phyloP scores from a whole-genome alignment of 192 early-diverging fungal species.

The Entophlyctis helioformis region DNA sequence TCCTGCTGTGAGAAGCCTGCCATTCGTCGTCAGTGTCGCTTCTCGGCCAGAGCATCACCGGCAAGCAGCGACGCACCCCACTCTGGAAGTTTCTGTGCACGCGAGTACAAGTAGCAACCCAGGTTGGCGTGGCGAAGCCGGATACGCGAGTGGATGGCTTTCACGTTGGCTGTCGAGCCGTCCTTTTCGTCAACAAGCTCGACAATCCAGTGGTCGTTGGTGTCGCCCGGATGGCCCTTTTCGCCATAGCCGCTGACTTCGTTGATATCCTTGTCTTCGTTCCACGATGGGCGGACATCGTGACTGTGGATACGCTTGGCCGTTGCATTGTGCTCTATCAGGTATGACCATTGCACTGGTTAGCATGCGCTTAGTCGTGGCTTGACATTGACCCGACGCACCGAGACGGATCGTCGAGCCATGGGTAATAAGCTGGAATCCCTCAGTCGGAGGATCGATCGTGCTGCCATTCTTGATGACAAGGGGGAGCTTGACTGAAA shows the following conservation, averaged over 20 bases:
- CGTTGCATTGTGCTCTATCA: slow-evolving; percentile 41
- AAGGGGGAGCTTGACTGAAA: too few relatives aligned
- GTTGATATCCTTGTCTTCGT: slow-evolving; percentile 29
- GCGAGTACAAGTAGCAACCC: slow-evolving; percentile 70
- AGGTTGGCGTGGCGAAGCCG: slow-evolving; percentile 67
- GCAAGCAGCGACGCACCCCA: slow-evolving; percentile 44
- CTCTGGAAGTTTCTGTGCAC: slow-evolving; percentile 58
- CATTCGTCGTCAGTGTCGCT: not conserved
- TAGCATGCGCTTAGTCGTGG: too few relatives aligned
- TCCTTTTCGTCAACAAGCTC: slow-evolving; percentile 56
- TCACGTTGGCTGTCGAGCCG: slow-evolving; percentile 37
- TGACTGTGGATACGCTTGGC: slow-evolving; percentile 30
- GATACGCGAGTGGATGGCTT: slow-evolving; percentile 45
- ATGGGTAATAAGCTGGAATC: too few relatives aligned
- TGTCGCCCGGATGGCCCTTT: slow-evolving; percentile 61
- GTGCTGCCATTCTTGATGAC: too few relatives aligned
- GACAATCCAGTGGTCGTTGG: slow-evolving; percentile 86
- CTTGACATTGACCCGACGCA: too few relatives aligned
- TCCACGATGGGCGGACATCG: too few relatives aligned
- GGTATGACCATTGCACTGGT: too few relatives aligned
- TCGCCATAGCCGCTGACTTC: slow-evolving; percentile 42
- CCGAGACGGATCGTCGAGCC: too few relatives aligned
- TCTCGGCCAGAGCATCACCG: not conserved
- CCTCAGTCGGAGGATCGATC: too few relatives aligned
- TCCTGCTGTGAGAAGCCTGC: slow-evolving; percentile 69